phyloP scores from a whole-genome alignment of 202 grass and related monocot species.

The Zizania palustris region DNA sequence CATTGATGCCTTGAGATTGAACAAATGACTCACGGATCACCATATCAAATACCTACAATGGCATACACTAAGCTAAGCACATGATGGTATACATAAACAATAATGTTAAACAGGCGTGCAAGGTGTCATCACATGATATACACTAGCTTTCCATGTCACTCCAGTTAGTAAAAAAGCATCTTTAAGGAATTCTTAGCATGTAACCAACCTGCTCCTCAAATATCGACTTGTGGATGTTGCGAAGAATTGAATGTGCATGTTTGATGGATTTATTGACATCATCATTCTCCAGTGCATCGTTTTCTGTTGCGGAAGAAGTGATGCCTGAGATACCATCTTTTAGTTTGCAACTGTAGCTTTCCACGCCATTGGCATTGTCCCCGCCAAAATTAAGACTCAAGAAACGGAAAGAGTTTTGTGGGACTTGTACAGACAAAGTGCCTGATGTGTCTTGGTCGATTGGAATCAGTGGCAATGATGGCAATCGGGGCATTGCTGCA shows the following conservation, averaged over 20 bases:
- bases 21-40: constrained; percentile 74
- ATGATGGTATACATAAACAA: constrained; percentile 24
- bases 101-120: not conserved
- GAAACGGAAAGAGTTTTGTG: constrained; percentile 59
- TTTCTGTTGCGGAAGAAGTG: constrained; percentile 37
- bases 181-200: constrained; percentile 23
- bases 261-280: constrained; percentile 62
- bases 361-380: constrained; percentile 33
- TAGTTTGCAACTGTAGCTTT: constrained; percentile 39
- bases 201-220: constrained; percentile 86
- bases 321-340: constrained; percentile 48
- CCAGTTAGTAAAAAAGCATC: constrained; percentile 3
- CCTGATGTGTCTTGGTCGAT: constrained; percentile 70
- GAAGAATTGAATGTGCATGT: constrained; percentile 73
- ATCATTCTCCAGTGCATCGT: constrained; percentile 48
- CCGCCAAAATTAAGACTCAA: constrained; percentile 74
- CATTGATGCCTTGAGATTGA: constrained; percentile 70
- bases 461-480: constrained; percentile 54
- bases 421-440: constrained; percentile 75
- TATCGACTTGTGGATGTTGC: constrained; percentile 74
- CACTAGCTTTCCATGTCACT: constrained; percentile 17
- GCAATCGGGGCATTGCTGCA: constrained; percentile 44
- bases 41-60: constrained; percentile 83
- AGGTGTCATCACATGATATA: not conserved
- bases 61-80: constrained; percentile 29